phyloP scores from a whole-genome alignment of 208 protist species.

The Acanthamoeba triangularis region DNA sequence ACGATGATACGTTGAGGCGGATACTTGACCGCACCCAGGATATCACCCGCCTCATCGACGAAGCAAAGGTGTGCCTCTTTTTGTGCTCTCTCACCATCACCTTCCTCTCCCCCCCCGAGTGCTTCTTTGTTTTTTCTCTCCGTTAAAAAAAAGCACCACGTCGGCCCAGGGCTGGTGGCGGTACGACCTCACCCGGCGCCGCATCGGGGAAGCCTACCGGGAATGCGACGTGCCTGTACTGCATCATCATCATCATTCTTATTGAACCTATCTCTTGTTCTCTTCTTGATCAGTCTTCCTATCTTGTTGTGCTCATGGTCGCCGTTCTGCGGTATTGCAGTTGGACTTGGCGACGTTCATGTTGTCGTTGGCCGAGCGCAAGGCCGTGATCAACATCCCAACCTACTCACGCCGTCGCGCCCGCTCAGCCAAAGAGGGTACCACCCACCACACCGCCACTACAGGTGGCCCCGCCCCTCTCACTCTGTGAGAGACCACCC shows the following conservation, averaged over 20 bases:
- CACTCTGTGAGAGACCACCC: too few relatives aligned
- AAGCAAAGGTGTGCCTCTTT: neutral
- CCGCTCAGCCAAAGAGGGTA: constrained; percentile 4
- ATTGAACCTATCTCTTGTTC: neutral
- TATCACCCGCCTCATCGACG: neutral
- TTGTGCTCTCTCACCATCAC: neutral
- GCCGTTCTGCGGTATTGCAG: neutral
- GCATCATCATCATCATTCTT: too few relatives aligned
- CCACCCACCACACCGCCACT: too few relatives aligned
- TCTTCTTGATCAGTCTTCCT: neutral
- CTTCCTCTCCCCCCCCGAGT: neutral
- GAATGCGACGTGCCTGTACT: constrained; percentile 3
- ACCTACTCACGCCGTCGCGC: neutral
- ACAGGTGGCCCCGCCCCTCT: too few relatives aligned
- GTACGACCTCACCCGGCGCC: neutral
- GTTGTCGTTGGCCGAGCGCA: neutral
- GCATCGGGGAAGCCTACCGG: neutral
- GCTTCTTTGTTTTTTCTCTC: neutral
- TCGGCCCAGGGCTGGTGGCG: constrained; percentile 3
- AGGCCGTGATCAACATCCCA: constrained; percentile 17
- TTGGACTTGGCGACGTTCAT: constrained; percentile 8
- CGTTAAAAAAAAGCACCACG: too few relatives aligned
- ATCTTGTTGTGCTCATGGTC: neutral
- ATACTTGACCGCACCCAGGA: neutral
- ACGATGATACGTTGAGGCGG: neutral